Conservation (phyloP, 148 eudicot species). For the Simmondsia chinensis region DNA sequence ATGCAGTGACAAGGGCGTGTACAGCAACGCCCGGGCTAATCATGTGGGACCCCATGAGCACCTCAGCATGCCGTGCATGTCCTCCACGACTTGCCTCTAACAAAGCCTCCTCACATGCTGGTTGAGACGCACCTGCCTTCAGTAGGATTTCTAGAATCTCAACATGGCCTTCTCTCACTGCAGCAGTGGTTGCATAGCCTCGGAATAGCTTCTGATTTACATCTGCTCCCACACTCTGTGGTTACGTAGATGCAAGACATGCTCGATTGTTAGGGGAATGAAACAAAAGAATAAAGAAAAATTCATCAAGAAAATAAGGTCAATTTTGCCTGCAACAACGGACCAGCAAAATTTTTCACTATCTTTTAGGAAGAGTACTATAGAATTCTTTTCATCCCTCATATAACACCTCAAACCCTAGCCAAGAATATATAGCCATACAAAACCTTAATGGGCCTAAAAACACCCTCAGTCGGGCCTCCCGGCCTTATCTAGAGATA, state of each 20-base stretch:
- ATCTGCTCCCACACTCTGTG: slow-evolving; percentile 53
- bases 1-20: slow-evolving; percentile 60
- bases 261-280: too few species aligned
- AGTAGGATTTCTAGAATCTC: slow-evolving; percentile 49
- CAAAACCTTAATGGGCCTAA: too few species aligned
- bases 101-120: slow-evolving; percentile 67
- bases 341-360: too few species aligned
- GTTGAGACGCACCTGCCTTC: slow-evolving; percentile 35
- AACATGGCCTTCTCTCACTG: slow-evolving; percentile 53
- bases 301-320: too few species aligned
- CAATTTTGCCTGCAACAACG: too few species aligned
- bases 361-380: too few species aligned
- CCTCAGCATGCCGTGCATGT: slow-evolving; percentile 38
- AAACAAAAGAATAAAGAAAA: too few species aligned
- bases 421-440: too few species aligned
- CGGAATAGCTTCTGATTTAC: slow-evolving; percentile 60
- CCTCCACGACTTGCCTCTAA: slow-evolving; percentile 61
- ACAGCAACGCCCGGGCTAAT: slow-evolving; percentile 57
- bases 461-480: too few species aligned
- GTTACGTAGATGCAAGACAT: slow-evolving; percentile 3
- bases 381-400: too few species aligned
- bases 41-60: slow-evolving; percentile 44
- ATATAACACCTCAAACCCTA: too few species aligned
- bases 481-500: too few species aligned
- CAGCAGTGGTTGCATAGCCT: slow-evolving; percentile 68